Percentiles rank a stretch among this genome's conserved stretches.
phyloP scores from a whole-genome alignment of 306 rosid genomes.

The Prunus mongolica region DNA sequence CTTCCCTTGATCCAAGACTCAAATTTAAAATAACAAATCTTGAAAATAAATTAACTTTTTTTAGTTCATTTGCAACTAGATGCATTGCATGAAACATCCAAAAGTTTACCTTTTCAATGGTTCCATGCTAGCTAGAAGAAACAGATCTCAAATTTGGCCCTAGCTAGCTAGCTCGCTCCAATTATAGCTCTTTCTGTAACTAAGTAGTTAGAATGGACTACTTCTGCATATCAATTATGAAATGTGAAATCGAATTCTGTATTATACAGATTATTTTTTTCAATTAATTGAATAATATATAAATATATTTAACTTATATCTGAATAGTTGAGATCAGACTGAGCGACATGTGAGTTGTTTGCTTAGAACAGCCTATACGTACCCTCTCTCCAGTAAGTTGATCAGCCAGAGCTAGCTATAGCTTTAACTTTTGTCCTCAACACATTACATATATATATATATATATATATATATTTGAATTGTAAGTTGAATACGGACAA shows the following conservation, averaged over 20 bases:
- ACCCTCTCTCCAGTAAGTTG: background rate
- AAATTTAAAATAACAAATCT: background rate
- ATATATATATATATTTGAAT: background rate
- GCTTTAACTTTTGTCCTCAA: background rate
- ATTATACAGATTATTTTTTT: no score
- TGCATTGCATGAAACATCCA: background rate
- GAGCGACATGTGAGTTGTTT: no score
- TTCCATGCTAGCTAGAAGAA: background rate
- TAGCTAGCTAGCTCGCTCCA: background rate
- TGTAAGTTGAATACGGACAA: background rate
- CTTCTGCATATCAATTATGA: no score
- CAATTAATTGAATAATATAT: no score
- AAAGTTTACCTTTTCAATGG: background rate
- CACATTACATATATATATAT: background rate
- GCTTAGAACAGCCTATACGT: no score
- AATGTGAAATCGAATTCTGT: no score
- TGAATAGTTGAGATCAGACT: no score
- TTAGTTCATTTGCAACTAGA: background rate
- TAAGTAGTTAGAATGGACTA: no score
- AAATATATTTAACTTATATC: no score
- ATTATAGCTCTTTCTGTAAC: background rate
- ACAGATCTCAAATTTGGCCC: background rate
- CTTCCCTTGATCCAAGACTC: conserved; percentile 16
- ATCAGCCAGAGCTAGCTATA: background rate
- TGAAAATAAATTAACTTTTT: background rate